Conservation (phyloP, 2,329 filamentous ascomycete species). For the Stachybotrys echinatus region DNA sequence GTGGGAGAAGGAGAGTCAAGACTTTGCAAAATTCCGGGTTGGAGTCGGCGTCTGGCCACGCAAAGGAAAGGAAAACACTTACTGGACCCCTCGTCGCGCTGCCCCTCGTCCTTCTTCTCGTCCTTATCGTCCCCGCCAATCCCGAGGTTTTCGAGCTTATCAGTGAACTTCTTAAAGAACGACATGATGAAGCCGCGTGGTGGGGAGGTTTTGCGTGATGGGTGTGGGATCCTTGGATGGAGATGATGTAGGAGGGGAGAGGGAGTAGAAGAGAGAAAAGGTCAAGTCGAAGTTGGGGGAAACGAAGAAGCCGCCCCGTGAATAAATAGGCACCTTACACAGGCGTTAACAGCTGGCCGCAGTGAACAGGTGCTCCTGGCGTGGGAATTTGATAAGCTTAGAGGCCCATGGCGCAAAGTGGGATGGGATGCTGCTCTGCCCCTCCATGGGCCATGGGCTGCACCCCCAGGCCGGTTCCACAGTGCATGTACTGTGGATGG, state of each 20-base stretch:
- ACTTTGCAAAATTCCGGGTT: too few species aligned
- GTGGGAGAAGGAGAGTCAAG: too few species aligned
- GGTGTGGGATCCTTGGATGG: not conserved
- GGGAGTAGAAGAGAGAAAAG: conserved; percentile 2
- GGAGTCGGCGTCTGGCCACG: too few species aligned
- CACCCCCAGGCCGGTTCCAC: not conserved
- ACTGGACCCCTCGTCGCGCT: not conserved
- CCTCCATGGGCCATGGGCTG: not conserved
- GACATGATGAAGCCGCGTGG: conserved; percentile 27
- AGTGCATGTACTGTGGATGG: not conserved
- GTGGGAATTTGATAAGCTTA: not conserved
- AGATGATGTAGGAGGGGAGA: conserved; percentile 1
- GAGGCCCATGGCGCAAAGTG: too few species aligned
- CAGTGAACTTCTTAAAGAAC: conserved; percentile 37
- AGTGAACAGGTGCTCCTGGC: not conserved
- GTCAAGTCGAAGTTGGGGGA: not conserved
- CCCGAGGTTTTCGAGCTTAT: conserved; percentile 40
- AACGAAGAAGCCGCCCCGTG: not conserved
- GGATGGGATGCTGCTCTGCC: not conserved
- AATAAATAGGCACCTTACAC: not conserved
- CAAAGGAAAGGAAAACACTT: not conserved
- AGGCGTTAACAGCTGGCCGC: not conserved
- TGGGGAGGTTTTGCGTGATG: not conserved
- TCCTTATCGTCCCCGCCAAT: conserved; percentile 24
- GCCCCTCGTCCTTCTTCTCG: conserved; percentile 25